These are phyloP conservation scores for Hapsidospora chrysogenum DNA, from an alignment of 495 filamentous ascomycete genomes.

Conservation along the genomic window DNA sequence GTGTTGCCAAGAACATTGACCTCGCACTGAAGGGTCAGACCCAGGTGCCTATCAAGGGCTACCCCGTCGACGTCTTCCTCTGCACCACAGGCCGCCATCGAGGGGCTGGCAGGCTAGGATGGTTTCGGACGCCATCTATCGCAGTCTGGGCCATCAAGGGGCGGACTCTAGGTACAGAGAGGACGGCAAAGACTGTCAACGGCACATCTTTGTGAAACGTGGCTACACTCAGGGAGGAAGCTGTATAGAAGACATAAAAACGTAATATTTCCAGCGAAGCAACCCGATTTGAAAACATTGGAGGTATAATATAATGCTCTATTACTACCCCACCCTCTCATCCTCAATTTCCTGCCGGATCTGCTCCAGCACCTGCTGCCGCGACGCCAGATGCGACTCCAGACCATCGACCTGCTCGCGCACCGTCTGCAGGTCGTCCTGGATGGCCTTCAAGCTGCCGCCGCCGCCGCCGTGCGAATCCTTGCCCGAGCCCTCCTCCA, in stretches of 20 bases:
- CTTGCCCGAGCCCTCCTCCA: constrained; percentile 60
- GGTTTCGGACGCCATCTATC: constrained; percentile 20
- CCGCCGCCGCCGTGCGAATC: constrained; percentile 40
- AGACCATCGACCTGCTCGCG: constrained; percentile 59
- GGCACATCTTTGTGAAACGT: too few relatives aligned
- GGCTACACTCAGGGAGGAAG: too few relatives aligned
- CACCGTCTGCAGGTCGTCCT: constrained; percentile 56
- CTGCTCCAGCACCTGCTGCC: constrained; percentile 41
- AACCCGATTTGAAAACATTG: too few relatives aligned
- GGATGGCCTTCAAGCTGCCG: constrained; percentile 41
- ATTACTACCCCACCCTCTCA: constrained; percentile 33
- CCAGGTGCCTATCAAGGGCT: constrained; percentile 18
- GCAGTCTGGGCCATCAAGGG: constrained; percentile 26
- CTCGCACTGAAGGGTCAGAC: constrained; percentile 15
- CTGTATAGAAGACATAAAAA: too few relatives aligned
- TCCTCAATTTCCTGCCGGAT: constrained; percentile 44
- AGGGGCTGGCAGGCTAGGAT: constrained; percentile 20
- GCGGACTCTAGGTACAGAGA: constrained; percentile 17
- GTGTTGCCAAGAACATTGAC: constrained; percentile 27
- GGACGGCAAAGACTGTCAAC: constrained; percentile 17
- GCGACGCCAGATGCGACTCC: constrained; percentile 44
- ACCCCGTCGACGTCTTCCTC: constrained; percentile 24
- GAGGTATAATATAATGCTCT: too few relatives aligned
- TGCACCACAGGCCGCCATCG: constrained; percentile 20
- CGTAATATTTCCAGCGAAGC: too few relatives aligned